phyloP scores from a whole-genome alignment of 1,284 basidiomycete genomes.

The Rhodotorula glutinis region DNA sequence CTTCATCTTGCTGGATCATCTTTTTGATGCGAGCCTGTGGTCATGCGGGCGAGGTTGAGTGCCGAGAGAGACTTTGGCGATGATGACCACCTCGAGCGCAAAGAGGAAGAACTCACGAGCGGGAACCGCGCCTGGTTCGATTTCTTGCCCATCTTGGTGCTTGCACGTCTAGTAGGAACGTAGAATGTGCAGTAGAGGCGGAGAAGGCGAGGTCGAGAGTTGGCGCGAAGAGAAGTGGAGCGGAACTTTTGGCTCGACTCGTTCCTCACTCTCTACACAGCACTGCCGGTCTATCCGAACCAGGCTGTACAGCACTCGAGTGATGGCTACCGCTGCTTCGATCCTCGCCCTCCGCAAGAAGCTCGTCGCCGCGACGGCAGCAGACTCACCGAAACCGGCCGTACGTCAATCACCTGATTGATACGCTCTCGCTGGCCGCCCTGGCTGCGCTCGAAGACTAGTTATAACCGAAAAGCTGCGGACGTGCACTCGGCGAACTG shows the following conservation, averaged over 20 bases:
- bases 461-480: too few relatives aligned
- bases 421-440: neutral
- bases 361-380: slow-evolving; percentile 1
- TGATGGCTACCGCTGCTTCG: slow-evolving; percentile 3
- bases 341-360: slow-evolving; percentile 18
- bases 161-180: too few relatives aligned
- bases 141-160: slow-evolving; percentile 30
- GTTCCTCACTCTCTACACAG: too few relatives aligned
- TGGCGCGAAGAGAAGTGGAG: neutral
- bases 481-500: too few relatives aligned
- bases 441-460: too few relatives aligned
- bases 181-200: neutral
- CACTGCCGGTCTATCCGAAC: too few relatives aligned
- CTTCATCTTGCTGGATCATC: slow-evolving; percentile 99
- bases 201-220: too few relatives aligned
- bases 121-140: slow-evolving; percentile 37
- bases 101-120: slow-evolving; percentile 16
- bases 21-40: slow-evolving; percentile 84
- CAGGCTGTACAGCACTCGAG: neutral
- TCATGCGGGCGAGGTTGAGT: neutral
- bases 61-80: neutral
- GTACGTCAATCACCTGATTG: neutral
- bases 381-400: neutral
- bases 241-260: too few relatives aligned
- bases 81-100: neutral